Evolutionary conservation across 306 rosid species (phyloP), one percentile per base, ranked within the genome.

Genomic region (Quercus alba): DNA sequence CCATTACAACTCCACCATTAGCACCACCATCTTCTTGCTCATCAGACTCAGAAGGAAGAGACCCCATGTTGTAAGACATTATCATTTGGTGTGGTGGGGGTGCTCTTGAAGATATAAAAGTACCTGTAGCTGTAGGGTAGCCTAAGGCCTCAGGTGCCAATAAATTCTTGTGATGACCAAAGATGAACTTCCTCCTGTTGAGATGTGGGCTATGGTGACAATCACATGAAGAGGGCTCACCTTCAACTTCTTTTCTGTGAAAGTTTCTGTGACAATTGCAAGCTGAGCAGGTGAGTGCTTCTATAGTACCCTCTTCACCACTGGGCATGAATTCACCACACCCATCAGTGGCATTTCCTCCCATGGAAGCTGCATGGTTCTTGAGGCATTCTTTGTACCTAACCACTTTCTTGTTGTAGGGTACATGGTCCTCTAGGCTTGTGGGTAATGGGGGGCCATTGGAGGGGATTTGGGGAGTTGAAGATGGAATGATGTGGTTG

Each of bases 251-350:
- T 76, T 92, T 92, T 76, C 97, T 86, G 84, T 94, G 98, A 90
- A 94, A 94, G 86, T 94, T 94, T 78, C 98, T 84, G 86, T 94
- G 98, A 52, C 98, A 94, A 25, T 89, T 77, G 87, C 98, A 94
- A 57, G 97, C 98, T 0, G 97, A 92, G 83, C 98, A 94, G 62
- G 31, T 90, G 63, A 94, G 88, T 18, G 98, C 95, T 72, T 94
- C 98, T 7, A 90, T 83, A 35, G 88, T 86, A 2, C 97, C 98
- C 72, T 92, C 91, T 67, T 94, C 91, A 17, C 97, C 97, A 76
- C 87, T 86, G 1, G 98, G 96, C 97, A 94, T 94, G 93, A 94
- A 94, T 82, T 94, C 98, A 5, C 98, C 96, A 52, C 98, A 94
- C 1, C 98, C 98, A 59, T 94, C 98, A 0, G 91, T 91, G 19